phyloP scores from a whole-genome alignment of 192 early-diverging fungal genomes.

The Coemansia sp. region DNA sequence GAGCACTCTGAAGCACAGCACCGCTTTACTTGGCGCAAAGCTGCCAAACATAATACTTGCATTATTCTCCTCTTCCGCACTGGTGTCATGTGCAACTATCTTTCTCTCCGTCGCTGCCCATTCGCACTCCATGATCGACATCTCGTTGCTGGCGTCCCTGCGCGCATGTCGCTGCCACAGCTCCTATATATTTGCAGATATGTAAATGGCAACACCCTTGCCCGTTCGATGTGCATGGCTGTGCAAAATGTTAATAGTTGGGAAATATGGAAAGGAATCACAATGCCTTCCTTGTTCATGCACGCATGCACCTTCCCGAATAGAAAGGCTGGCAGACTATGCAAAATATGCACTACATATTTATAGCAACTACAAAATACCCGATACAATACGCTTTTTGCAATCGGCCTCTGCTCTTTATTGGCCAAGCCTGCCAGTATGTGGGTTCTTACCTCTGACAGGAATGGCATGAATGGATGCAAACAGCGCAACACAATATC shows the following conservation, averaged over 20 bases:
- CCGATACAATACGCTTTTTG: not conserved
- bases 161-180: conserved; percentile 51
- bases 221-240: not conserved
- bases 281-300: not conserved
- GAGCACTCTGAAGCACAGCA: no score
- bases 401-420: not conserved
- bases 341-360: not conserved
- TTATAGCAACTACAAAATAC: not conserved
- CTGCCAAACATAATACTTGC: conserved; percentile 20
- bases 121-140: conserved; percentile 48
- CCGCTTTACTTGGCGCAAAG: not conserved
- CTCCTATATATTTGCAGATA: conserved; percentile 33
- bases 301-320: not conserved
- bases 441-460: conserved; percentile 76
- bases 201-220: not conserved
- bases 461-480: conserved; percentile 98
- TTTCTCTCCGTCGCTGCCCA: conserved; percentile 15
- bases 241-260: not conserved
- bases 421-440: not conserved
- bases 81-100: conserved; percentile 10
- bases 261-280: not conserved
- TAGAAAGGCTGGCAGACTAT: not conserved
- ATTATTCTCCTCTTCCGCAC: conserved; percentile 39
- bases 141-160: conserved; percentile 14
- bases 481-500: conserved; percentile 67